Evolutionary conservation across 345 rosid species (phyloP).

Genomic region (Gynandropsis gynandra): DNA sequence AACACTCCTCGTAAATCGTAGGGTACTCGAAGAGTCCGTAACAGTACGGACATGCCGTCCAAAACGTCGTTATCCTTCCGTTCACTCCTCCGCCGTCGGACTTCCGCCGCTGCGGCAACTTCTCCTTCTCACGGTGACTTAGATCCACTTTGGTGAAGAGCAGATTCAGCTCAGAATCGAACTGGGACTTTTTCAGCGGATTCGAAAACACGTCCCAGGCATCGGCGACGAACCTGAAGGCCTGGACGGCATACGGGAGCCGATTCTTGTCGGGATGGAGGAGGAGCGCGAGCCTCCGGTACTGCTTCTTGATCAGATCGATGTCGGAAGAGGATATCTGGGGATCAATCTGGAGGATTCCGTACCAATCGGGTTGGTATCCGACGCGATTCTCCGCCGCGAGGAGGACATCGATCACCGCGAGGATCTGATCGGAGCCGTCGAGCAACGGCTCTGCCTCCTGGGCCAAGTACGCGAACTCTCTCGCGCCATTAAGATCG

Average conservation of each 20-base stretch:
- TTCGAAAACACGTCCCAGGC: conserved; percentile 81
- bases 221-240: conserved; percentile 71
- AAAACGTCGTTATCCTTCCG: conserved; percentile 48
- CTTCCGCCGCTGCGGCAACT: conserved; percentile 41
- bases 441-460: conserved; percentile 81
- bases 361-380: conserved; percentile 71
- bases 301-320: conserved; percentile 67
- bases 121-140: conserved; percentile 13
- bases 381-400: conserved; percentile 53
- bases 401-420: conserved; percentile 69
- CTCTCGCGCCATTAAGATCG: conserved; percentile 63
- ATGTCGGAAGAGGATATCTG: conserved; percentile 37
- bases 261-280: conserved; percentile 89
- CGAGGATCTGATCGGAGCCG: conserved; percentile 84
- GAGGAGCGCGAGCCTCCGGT: conserved; percentile 74
- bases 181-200: conserved; percentile 40
- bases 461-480: conserved; percentile 73
- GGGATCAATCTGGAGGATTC: conserved; percentile 55
- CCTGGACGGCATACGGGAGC: conserved; percentile 62
- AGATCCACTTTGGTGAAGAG: conserved; percentile 62
- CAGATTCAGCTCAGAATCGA: conserved; percentile 50
- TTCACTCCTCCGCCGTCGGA: conserved; percentile 20
- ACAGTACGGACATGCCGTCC: conserved; percentile 94
- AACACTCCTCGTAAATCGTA: conserved; percentile 65
- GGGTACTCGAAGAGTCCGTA: conserved; percentile 73